A percentile compares a stretch with the other conserved stretches of the same genome.
Conservation (phyloP, 495 filamentous ascomycete species). For the Penicillium pulvis region DNA sequence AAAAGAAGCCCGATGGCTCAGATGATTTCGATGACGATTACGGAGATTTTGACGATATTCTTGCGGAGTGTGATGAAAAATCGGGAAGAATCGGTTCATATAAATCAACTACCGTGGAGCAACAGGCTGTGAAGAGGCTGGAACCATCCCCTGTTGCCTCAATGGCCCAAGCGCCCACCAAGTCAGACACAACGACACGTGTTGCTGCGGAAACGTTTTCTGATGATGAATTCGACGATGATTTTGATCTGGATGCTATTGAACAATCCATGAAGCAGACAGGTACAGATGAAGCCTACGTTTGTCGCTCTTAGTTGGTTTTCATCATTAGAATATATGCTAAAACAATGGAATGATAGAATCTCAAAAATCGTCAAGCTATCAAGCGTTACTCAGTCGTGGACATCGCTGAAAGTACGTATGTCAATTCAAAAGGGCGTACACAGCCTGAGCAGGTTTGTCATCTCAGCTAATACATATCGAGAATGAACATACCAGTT, state of each 20-base stretch:
- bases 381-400: slow-evolving; percentile 84
- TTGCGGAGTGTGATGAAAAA: slow-evolving; percentile 43
- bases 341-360: slow-evolving; percentile 49
- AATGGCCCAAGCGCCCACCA: not conserved
- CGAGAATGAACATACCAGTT: slow-evolving; percentile 13
- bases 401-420: slow-evolving; percentile 66
- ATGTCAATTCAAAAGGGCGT: slow-evolving; percentile 61
- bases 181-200: slow-evolving; percentile 7
- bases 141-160: slow-evolving; percentile 4
- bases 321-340: slow-evolving; percentile 37
- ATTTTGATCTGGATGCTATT: slow-evolving; percentile 46
- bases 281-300: slow-evolving; percentile 35
- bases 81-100: slow-evolving; percentile 50
- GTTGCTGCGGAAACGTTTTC: slow-evolving; percentile 25
- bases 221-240: slow-evolving; percentile 49
- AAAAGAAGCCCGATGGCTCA: slow-evolving; percentile 38
- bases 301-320: slow-evolving; percentile 47
- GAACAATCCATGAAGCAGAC: slow-evolving; percentile 45
- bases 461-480: not conserved
- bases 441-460: slow-evolving; percentile 71
- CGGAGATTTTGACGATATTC: slow-evolving; percentile 58
- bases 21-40: slow-evolving; percentile 70
- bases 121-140: slow-evolving; percentile 8
- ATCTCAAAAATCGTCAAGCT: slow-evolving; percentile 58
- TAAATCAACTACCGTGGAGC: slow-evolving; percentile 14